Base-by-base conservation (phyloP, 1,139 yeast species). In the Pichia sp. region DNA sequence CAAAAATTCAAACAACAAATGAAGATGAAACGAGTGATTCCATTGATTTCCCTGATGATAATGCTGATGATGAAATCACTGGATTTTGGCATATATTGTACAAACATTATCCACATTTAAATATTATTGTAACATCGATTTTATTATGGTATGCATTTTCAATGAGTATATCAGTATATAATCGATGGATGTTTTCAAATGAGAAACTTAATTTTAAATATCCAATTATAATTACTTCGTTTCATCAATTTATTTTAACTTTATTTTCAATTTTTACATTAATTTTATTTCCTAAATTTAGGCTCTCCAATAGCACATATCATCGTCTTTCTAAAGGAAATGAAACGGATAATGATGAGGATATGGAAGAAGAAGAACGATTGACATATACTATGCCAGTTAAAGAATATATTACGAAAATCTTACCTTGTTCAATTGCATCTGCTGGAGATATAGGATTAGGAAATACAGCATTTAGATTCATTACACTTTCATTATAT, bases 141-240 rank as follows among this genome's bases (percentile, higher is more conserved):
- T 31, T 59, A 14, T 49, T 63, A 20, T 69, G 77, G 77, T 71
- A 53, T 66, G 69, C 69, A 15, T 78, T 78, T 48, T 82, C 94
- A 13, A 70, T 87, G 46, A 64, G 86, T 13, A 76, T 89, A 24
- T 83, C 95, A n/a, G 69, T 89, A 27, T 91, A 91, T 66, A 91
- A 91, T 68, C 91, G 89, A 63, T 89, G 96, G 96, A 89, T 91
- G 96, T 91, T 89, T 65, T 89, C 93, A 36, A 71, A 62, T 59
- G 86, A 76, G 14, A 87, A 76, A 9, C 67, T 89, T 46, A 75
- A 85, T 54, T 82, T 91, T 57, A 74, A 77, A 36, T 91, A 78
- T 59, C 98, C 98, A 1, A 74, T 91, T 15, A 63, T 89, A 22
- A 76, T 89, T 38, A 91, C 98, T 0, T 69, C 89, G 6, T 72